Evolutionary conservation across 495 filamentous ascomycete species (phyloP).

Genomic region (Daldinia caldariorum): DNA sequence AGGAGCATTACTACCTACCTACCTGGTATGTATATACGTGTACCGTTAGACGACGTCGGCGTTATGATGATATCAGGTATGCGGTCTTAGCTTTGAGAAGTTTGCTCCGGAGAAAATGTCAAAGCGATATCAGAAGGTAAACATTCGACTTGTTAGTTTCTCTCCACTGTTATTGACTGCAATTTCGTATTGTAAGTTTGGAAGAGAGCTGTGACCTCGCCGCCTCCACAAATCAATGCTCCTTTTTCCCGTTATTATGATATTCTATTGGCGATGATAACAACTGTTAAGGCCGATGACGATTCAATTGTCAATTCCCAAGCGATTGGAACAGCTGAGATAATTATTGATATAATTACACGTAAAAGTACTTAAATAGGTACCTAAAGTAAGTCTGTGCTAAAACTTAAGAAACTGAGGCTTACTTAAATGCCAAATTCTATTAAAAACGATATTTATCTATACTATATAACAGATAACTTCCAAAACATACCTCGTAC

Average conservation of each 20-base stretch:
- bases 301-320: neutral
- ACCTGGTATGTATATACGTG: conserved; percentile 16
- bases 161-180: conserved; percentile 12
- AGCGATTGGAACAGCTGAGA: neutral
- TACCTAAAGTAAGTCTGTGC: no score
- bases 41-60: conserved; percentile 7
- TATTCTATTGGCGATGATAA: neutral
- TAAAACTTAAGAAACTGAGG: neutral
- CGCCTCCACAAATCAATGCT: conserved; percentile 5
- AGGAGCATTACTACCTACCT: conserved; percentile 31
- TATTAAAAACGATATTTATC: conserved; percentile 4
- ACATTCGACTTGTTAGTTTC: conserved; percentile 11
- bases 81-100: conserved; percentile 6
- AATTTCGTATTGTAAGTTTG: conserved; percentile 19
- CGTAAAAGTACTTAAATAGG: no score
- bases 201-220: conserved; percentile 3
- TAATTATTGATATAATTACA: neutral
- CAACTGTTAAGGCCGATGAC: conserved; percentile 1
- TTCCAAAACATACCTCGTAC: no score
- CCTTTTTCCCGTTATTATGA: conserved; percentile 8
- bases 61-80: conserved; percentile 5
- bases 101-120: conserved; percentile 9
- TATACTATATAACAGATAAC: no score
- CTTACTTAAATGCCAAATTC: neutral
- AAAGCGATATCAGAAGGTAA: conserved; percentile 25